A percentile compares a stretch with the other conserved stretches of the same genome.
Conservation (phyloP, 192 early-diverging fungal species). For the Podochytrium sp. region DNA sequence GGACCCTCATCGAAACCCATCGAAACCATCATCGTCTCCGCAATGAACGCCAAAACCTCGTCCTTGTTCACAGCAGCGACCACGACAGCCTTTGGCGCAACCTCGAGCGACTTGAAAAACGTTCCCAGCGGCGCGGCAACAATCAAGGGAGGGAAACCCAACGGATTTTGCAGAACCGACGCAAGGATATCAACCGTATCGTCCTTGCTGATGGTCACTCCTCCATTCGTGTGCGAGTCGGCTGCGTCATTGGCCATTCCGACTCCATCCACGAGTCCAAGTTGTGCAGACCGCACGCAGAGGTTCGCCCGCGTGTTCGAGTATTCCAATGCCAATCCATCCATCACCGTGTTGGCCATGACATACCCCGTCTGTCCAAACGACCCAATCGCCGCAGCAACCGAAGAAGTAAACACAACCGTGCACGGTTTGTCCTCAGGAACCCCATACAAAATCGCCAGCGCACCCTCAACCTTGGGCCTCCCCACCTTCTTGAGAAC, state of each 20-base stretch:
- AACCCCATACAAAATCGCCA: not conserved
- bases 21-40: not conserved
- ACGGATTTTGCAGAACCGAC: not conserved
- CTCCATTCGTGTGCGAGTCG: not conserved
- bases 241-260: conserved; percentile 6
- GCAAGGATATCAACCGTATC: not conserved
- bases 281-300: not conserved
- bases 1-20: not conserved
- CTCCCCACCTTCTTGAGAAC: not conserved
- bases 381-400: conserved; percentile 3
- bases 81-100: not conserved
- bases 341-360: conserved; percentile 13
- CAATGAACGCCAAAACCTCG: not conserved
- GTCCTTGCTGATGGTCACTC: not conserved
- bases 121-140: not conserved
- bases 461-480: conserved; percentile 3
- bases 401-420: conserved; percentile 9
- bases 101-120: not conserved
- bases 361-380: conserved; percentile 13
- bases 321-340: not conserved
- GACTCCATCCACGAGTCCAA: conserved; percentile 10
- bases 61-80: not conserved
- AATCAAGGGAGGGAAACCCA: not conserved
- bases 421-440: not conserved
- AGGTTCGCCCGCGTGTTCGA: not conserved